These are phyloP conservation scores for Russula sp. DNA, from an alignment of 768 basidiomycete genomes.

Conservation along the genomic window DNA sequence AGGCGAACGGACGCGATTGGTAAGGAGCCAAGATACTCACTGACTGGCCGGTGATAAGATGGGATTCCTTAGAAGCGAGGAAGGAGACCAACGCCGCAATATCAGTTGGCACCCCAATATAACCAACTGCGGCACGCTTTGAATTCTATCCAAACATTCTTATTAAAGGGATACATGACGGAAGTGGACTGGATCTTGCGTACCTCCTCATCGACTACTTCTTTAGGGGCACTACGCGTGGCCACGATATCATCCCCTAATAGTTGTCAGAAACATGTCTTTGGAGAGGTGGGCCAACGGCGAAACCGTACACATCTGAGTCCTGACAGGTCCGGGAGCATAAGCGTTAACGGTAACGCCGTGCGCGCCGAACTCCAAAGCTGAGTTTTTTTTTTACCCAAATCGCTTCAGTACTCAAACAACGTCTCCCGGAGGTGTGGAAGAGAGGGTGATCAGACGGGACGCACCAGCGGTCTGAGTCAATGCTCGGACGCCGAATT, in stretches of 20 bases:
- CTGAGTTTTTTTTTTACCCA: conserved; percentile 14
- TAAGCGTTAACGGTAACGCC: conserved; percentile 33
- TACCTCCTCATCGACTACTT: conserved; percentile 21
- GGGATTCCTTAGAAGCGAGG: conserved; percentile 36
- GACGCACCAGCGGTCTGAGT: conserved; percentile 32
- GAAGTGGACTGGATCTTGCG: background rate
- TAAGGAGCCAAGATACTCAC: conserved; percentile 15
- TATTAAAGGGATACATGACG: background rate
- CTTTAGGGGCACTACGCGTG: conserved; percentile 7
- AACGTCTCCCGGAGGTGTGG: background rate
- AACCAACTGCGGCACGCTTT: conserved; percentile 28
- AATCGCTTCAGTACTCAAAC: conserved; percentile 6
- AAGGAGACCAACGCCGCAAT: conserved; percentile 37
- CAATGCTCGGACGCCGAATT: conserved; percentile 37
- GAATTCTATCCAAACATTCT: conserved; percentile 11
- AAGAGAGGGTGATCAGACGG: background rate
- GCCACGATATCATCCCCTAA: conserved; percentile 21
- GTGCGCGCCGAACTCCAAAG: conserved; percentile 28
- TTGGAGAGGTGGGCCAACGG: background rate
- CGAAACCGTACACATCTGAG: conserved; percentile 27
- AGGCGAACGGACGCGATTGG: background rate
- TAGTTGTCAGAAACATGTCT: background rate
- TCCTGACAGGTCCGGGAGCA: conserved; percentile 30
- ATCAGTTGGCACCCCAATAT: conserved; percentile 32
- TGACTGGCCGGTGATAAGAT: conserved; percentile 35